Evolutionary conservation across 1,284 basidiomycete genomes (phyloP), one percentile per base, ranked within the genome.

Genomic region (Cystobasidium slooffiae): DNA sequence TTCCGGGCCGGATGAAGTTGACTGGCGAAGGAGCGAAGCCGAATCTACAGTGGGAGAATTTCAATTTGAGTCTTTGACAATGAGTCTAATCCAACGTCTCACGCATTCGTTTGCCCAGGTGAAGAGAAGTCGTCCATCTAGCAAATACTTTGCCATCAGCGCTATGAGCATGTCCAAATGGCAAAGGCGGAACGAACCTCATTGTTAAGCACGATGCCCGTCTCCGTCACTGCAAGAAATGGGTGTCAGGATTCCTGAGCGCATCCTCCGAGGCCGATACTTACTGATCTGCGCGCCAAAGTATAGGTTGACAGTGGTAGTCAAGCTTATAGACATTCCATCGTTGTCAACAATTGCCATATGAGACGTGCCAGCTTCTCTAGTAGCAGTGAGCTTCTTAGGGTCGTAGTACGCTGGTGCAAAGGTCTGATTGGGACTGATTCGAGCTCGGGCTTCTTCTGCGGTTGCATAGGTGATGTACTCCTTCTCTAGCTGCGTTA

Each of bases 101-200:
- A 61, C 59, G 80, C 78, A 78, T 84, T 84, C 8, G 79, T 72
- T 59, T 78, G 70, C 9, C 81, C 82, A 0, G 82, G 80, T 3
- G 77, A 76, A 12, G 73, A 74, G 58, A 83, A 83, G 76, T 84
- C 84, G 78, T 85, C 83, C 81, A 83, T 81, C 75, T 84, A 83
- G 2, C 31, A 62, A 80, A 22, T 74, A 81, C 80, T 43, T 80
- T 74, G 18, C 8, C 1, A 5, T 64, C 55, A 53, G 52, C 20
- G 2, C 41, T n/a, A 14, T 41, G 24, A 31, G 39, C 9, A n/a
- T 22, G 31, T 7, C 18, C 14, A 31, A n/a, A 14, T n/a, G 24
- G 51, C 22, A 22, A 46, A 24, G 10, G 9, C 6, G 43, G n/a
- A 37, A 53, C 63, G 12, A 1, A 65, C 63, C 63, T 69, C 67